Evolutionary conservation across 1,284 basidiomycete genomes (phyloP), one percentile per base, ranked within the genome.

Genomic region (Cutaneotrichosporon spelunceum): DNA sequence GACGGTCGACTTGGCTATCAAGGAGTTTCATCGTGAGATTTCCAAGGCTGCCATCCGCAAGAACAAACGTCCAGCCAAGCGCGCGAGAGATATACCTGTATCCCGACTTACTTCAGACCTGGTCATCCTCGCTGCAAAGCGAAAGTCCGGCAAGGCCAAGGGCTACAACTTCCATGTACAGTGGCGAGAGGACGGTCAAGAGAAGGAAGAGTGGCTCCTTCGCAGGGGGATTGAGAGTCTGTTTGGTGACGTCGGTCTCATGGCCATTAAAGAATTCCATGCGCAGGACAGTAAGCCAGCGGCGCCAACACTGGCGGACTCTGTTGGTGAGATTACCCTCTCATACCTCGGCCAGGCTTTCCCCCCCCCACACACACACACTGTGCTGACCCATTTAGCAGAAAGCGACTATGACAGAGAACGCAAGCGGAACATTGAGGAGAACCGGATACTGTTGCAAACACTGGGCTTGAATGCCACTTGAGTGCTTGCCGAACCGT

Each of bases 401-500:
- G 58, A 48, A 21, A 63, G 36, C 27, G 57, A 59, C 4, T 65
- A 61, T 33, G 63, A 65, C 16, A 10, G 24, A 8, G 57, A 61
- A 36, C 60, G 63, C 8, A 49, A n/a, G 11, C 26, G 27, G 19
- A 58, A 56, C 16, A 61, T 65, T 26, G 63, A 59, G 29, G 23
- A 55, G 36, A 65, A 65, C 50, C 34, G 50, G 36, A 26, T 26
- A 19, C 49, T 65, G 34, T 21, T 65, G 30, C 21, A 24, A 4
- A n/a, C 53, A 23, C 60, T 65, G 2, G 57, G 60, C 4, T 34
- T 64, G 52, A 53, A 10, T 8, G 19, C 19, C 36, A 39, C 36
- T 39, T 19, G 16, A n/a, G n/a, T n/a, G n/a, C n/a, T n/a, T 39
- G 36, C 14, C 5, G 16, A 19, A 5, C 13, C 16, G 36, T 39